Conservation (phyloP, 345 rosid species). For the Lepidium didymum region DNA sequence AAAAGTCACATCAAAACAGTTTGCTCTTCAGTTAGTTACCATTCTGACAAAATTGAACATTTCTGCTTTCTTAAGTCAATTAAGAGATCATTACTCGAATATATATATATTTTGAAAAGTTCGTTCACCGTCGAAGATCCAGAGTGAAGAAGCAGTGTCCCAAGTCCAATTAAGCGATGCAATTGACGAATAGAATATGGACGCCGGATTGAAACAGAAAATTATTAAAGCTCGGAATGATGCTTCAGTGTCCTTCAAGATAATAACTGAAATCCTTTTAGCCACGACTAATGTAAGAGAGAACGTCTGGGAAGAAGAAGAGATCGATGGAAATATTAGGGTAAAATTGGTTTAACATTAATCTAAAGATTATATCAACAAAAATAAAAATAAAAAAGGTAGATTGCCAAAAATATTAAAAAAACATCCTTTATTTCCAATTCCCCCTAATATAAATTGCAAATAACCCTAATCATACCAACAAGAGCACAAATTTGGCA, state of each 20-base stretch:
- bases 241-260: constrained; percentile 62
- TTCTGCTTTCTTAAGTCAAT: background rate
- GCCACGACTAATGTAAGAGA: constrained; percentile 22
- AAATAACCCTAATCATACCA: constrained; percentile 11
- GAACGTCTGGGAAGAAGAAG: no score
- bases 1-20: background rate
- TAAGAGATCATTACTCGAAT: constrained; percentile 12
- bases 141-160: background rate
- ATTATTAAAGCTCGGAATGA: constrained; percentile 62
- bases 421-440: no score
- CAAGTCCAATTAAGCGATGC: background rate
- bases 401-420: no score
- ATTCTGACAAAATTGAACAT: background rate
- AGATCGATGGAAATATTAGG: no score
- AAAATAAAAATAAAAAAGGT: no score
- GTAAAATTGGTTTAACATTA: no score
- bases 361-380: no score
- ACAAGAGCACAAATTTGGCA: background rate
- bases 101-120: no score
- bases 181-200: constrained; percentile 76
- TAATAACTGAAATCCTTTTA: constrained; percentile 62
- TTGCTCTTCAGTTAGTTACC: background rate
- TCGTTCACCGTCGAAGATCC: background rate
- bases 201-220: constrained; percentile 91
- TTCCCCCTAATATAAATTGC: no score